These are phyloP conservation scores for Saccharomycopsis amapae DNA, from an alignment of 805 yeast species.

Conservation along the genomic window DNA sequence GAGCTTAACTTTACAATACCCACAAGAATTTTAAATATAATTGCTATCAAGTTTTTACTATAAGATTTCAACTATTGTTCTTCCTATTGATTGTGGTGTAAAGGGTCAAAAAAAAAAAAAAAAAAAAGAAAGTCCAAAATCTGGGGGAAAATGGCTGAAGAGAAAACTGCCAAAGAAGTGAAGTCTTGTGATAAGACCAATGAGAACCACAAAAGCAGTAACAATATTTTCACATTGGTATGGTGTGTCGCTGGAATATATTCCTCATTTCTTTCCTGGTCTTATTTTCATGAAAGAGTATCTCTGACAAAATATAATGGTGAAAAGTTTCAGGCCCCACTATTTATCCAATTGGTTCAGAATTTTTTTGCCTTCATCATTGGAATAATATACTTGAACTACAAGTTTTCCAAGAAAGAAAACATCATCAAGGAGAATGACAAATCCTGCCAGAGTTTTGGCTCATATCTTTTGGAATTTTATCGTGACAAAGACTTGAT, in stretches of 20 bases:
- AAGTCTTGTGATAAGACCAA: too few relatives aligned
- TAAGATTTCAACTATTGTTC: too few relatives aligned
- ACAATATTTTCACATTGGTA: conserved; percentile 8
- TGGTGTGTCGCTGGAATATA: conserved; percentile 54
- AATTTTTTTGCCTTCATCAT: conserved; percentile 62
- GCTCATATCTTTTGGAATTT: conserved; percentile 17
- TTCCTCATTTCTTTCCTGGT: conserved; percentile 85
- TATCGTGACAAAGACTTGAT: conserved; percentile 27
- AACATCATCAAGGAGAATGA: not conserved
- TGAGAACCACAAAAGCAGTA: too few relatives aligned
- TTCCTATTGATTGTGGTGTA: too few relatives aligned
- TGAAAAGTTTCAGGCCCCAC: conserved; percentile 61
- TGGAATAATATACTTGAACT: conserved; percentile 52
- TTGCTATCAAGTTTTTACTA: too few relatives aligned
- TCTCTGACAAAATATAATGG: conserved; percentile 54
- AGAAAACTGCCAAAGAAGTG: too few relatives aligned
- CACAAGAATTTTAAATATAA: too few relatives aligned
- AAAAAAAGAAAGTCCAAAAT: too few relatives aligned
- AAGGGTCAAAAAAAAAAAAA: too few relatives aligned
- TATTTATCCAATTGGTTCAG: conserved; percentile 71
- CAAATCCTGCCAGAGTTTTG: not conserved
- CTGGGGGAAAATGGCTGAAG: too few relatives aligned
- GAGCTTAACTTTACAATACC: too few relatives aligned
- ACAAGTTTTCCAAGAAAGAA: conserved; percentile 23
- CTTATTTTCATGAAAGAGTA: conserved; percentile 83